Evolutionary conservation across 2,329 filamentous ascomycete genomes (phyloP).

Genomic region (Teratosphaeria gauchensis): DNA sequence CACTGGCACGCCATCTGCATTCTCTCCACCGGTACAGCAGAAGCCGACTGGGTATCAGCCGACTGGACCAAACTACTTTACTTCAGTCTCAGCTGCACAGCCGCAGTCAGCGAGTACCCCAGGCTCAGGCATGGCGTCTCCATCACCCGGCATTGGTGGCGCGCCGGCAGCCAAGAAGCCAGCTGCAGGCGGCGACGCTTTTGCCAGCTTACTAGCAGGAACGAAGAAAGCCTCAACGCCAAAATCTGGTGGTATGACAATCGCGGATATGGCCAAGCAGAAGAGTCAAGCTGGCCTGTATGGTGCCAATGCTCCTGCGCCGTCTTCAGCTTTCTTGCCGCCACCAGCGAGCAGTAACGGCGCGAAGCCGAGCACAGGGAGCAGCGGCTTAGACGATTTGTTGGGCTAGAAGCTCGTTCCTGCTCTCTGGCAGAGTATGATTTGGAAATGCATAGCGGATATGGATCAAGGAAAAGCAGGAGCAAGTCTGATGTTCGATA

Average conservation of each 20-base stretch:
- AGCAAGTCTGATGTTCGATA: background rate
- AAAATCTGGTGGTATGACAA: constrained; percentile 58
- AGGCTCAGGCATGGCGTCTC: constrained; percentile 28
- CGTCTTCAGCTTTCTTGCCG: constrained; percentile 6
- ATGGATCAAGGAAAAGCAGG: background rate
- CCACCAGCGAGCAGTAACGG: constrained; percentile 3
- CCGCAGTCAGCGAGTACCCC: constrained; percentile 32
- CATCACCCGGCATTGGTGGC: constrained; percentile 25
- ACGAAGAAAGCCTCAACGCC: constrained; percentile 41
- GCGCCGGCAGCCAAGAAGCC: constrained; percentile 29
- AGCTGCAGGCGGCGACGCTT: constrained; percentile 64
- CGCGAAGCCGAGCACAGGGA: constrained; percentile 20
- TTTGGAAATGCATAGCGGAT: background rate
- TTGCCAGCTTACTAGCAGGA: constrained; percentile 70
- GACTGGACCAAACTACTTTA: constrained; percentile 86
- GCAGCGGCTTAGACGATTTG: constrained; percentile 32
- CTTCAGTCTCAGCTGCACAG: constrained; percentile 51
- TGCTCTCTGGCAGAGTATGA: background rate
- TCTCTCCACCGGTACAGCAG: constrained; percentile 34
- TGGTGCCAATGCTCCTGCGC: constrained; percentile 54
- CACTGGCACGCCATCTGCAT: constrained; percentile 30
- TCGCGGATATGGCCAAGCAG: constrained; percentile 95
- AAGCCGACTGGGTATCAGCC: constrained; percentile 63
- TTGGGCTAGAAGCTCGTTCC: constrained; percentile 27
- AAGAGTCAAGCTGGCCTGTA: constrained; percentile 93